Conservation (phyloP, 345 rosid genomes). For the Draba incana region DNA sequence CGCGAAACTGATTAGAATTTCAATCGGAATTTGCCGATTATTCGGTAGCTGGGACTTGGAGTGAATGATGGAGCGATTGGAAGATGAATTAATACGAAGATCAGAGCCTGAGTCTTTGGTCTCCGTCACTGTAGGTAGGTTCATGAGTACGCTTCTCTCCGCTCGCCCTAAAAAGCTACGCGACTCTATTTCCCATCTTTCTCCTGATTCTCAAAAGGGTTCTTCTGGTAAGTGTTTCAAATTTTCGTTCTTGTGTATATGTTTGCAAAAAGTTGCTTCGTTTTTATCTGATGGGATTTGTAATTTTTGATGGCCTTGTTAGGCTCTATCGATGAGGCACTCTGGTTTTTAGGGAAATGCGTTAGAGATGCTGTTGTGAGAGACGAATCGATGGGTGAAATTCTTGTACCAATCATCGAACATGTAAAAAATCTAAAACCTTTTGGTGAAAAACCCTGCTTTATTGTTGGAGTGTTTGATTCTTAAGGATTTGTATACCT, state of each 20-base stretch:
- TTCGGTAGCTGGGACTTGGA: not conserved
- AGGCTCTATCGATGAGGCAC: conserved; percentile 75
- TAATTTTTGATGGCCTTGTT: conserved; percentile 9
- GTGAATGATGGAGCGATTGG: conserved; percentile 29
- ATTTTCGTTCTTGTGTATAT: not conserved
- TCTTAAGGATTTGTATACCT: conserved; percentile 20
- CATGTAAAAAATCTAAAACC: conserved; percentile 51
- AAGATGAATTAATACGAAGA: conserved; percentile 50
- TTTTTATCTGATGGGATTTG: not conserved
- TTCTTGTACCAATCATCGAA: conserved; percentile 75
- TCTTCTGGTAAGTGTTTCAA: conserved; percentile 47
- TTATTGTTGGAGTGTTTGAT: not conserved
- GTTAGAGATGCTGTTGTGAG: conserved; percentile 60
- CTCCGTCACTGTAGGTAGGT: conserved; percentile 64
- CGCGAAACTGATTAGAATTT: too few relatives aligned
- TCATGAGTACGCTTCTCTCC: conserved; percentile 57
- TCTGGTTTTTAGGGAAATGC: conserved; percentile 61
- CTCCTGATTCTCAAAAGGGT: conserved; percentile 48
- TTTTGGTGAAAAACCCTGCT: not conserved
- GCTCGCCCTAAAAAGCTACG: conserved; percentile 74
- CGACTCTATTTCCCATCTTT: conserved; percentile 54
- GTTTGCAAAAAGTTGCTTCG: not conserved
- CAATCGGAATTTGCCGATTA: too few relatives aligned
- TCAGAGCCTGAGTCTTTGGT: conserved; percentile 61
- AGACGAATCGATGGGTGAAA: conserved; percentile 52